Evolutionary conservation across 2,329 filamentous ascomycete genomes (phyloP), one percentile per base, ranked within the genome.

Genomic region (Colletotrichum paranaense): DNA sequence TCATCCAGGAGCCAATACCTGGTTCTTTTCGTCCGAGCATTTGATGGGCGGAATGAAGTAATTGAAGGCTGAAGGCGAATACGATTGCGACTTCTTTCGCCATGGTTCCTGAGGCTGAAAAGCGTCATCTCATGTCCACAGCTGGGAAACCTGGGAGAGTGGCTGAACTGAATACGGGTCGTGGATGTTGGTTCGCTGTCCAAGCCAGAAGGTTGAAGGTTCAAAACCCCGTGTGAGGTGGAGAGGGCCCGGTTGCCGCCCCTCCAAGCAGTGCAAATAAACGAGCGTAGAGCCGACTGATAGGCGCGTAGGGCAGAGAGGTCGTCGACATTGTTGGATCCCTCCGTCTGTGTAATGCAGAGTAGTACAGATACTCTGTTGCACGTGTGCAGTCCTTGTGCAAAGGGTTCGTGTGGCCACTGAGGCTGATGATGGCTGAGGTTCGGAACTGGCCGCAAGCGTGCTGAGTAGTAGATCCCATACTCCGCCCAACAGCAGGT

Each of bases 371-470:
- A 5, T 8, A 22, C 8, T 11, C 9, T 35, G 32, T n/a, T 55
- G 62, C 62, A 55, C 30, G 26, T 38, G n/a, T 35, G 32, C 38
- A 42, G 38, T 42, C 28, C 32, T 64, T 53, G 30, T 5, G 30
- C 49, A 26, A 62, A 46, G 28, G 55, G 49, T 30, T 42, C 67
- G 30, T 30, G 62, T 52, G 28, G 38, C 52, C 66, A 55, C 19
- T 57, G 60, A 62, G 60, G 67, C 67, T 70, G 53, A 69, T 22
- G 35, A 62, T 64, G 66, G 67, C 55, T 70, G 59, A 60, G 35
- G 26, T 49, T 30, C 60, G 60, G 70, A 69, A 65, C 58, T 69
- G 60, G 70, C 70, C 60, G 70, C 42, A 70, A 65, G 67, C 67
- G 32, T 38, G 52, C 22, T n/a, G 26, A 38, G 9, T 19, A 53